A percentile compares a stretch with the other conserved stretches of the same genome.
These are phyloP conservation scores for Metschnikowia gruessii DNA, from an alignment of 805 yeast genomes.

Conservation along the genomic window DNA sequence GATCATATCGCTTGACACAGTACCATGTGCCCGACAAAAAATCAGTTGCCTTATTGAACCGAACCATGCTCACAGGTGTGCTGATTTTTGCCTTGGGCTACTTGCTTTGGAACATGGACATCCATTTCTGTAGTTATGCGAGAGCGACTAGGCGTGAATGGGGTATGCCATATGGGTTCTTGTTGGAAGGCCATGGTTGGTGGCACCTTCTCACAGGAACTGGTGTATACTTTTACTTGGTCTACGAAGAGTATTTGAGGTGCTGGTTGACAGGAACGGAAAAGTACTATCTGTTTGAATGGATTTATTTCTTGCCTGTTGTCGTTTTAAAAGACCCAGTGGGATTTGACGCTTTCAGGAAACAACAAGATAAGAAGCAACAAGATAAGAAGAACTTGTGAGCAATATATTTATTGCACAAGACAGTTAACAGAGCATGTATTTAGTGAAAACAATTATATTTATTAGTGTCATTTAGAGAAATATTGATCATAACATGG, in stretches of 20 bases:
- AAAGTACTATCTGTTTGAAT: conserved; percentile 51
- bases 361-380: too few species aligned
- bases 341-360: conserved; percentile 15
- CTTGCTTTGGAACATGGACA: conserved; percentile 85
- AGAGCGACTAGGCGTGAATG: conserved; percentile 54
- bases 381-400: conserved; percentile 7
- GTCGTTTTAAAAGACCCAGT: conserved; percentile 14
- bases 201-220: conserved; percentile 89
- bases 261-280: conserved; percentile 60
- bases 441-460: neutral
- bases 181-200: conserved; percentile 95
- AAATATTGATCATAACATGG: conserved; percentile 27
- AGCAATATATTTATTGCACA: neutral
- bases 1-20: conserved; percentile 52
- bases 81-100: conserved; percentile 69
- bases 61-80: conserved; percentile 59
- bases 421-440: neutral
- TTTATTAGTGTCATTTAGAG: too few species aligned
- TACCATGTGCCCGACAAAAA: conserved; percentile 49
- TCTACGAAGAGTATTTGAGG: conserved; percentile 73
- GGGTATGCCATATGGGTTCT: conserved; percentile 83
- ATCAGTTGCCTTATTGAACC: conserved; percentile 49
- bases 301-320: conserved; percentile 45
- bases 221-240: conserved; percentile 83
- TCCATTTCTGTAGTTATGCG: conserved; percentile 66